Base-by-base conservation (phyloP, 805 yeast species). In the Ogataea henricii region DNA sequence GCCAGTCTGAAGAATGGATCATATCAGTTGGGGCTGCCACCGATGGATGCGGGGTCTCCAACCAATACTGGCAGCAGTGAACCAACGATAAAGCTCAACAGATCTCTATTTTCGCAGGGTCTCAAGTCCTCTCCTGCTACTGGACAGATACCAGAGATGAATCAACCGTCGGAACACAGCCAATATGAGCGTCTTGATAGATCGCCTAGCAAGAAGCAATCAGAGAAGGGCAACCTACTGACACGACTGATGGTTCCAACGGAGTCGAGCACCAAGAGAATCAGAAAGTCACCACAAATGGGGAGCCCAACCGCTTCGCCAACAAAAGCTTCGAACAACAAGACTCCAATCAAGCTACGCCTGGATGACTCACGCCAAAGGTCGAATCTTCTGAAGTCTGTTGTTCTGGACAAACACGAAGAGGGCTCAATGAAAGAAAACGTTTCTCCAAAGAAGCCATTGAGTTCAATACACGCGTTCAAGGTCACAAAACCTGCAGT, bases 81-180 rank as follows among this genome's bases (percentile, higher is more conserved):
- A 34, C 66, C 68, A 1, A 64, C 68, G 1, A 63, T 64, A 12
- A 59, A 58, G 39, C 32, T 64, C 2, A 46, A 60, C 40, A 51
- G 67, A 34, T 40, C 40, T 4, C 12, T 48, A 20, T 20, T 45
- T 21, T 44, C 47, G 16, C 51, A 46, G 13, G 47, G 45, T 6
- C 16, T 37, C 22, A 52, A 43, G 27, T 52, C 58, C 0, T 48
- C 55, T 2, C 52, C 57, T 39, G 42, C 42, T 6, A 39, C 42
- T 14, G 42, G 42, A 10, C 42, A 39, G 14, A 39, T 39, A 14
- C 25, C 25, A 6, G 33, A 39, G 25, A 3, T 17, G 2, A 22
- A 39, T 6, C 29, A 36, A 13, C 25, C 3, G 12, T 21, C 39
- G 4, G 17, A 20, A 21, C 9, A 18, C 23, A 6, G 13, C 5